Percentiles rank a stretch among this genome's conserved stretches.
Evolutionary conservation across 2,329 filamentous ascomycete genomes (phyloP).

Genomic region (Thielaviopsis musarum): DNA sequence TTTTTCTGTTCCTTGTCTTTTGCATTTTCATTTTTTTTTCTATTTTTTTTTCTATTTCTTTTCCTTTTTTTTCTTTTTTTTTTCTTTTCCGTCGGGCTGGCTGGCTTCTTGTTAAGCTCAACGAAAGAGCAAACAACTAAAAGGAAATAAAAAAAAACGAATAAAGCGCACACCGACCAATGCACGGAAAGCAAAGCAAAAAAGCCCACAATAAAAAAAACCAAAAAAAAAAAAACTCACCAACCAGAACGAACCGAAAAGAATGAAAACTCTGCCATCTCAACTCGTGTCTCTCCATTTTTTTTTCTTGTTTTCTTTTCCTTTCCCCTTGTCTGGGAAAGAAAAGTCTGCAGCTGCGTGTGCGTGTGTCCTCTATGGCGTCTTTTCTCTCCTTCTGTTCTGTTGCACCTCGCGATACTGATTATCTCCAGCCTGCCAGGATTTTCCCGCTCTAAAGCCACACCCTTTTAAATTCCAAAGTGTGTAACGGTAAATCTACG

Average conservation of each 20-base stretch:
- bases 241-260: no score
- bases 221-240: no score
- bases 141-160: neutral
- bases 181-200: no score
- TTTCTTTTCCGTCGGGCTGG: neutral
- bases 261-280: neutral
- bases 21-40: constrained; percentile 9
- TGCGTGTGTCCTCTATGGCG: neutral
- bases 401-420: neutral
- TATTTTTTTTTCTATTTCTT: constrained; percentile 16
- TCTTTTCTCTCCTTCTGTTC: neutral
- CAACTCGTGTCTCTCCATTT: neutral
- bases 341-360: neutral
- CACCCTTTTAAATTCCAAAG: neutral
- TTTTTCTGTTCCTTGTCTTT: neutral
- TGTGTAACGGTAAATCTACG: no score
- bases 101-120: neutral
- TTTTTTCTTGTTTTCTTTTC: neutral
- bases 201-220: no score
- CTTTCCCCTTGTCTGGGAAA: neutral
- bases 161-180: neutral
- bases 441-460: neutral
- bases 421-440: no score
- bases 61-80: neutral
- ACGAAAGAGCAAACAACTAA: neutral